Percentiles rank a stretch among this genome's conserved stretches.
Conservation (phyloP, 257 asterid species). For the Petunia axillaris region DNA sequence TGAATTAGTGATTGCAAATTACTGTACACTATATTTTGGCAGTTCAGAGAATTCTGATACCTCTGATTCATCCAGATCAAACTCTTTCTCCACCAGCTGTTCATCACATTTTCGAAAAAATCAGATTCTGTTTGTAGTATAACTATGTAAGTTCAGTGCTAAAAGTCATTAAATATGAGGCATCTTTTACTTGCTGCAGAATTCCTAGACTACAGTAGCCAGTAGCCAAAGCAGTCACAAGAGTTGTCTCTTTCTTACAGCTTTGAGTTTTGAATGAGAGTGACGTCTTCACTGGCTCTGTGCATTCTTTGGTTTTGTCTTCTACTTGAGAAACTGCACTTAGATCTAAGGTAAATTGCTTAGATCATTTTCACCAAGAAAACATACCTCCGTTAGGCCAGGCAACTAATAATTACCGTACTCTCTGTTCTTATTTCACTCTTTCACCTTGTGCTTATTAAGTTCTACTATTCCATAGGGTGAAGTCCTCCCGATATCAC, state of each 20-base stretch:
- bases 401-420: neutral
- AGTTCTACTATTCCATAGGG: neutral
- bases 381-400: neutral
- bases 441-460: neutral
- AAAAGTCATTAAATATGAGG: neutral
- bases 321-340: neutral
- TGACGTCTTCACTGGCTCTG: slow-evolving; percentile 13
- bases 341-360: neutral
- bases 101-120: neutral
- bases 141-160: neutral
- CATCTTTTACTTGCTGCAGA: neutral
- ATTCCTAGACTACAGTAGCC: neutral
- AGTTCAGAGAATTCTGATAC: neutral
- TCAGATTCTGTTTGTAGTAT: neutral
- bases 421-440: neutral
- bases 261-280: slow-evolving; percentile 9
- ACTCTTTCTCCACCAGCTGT: neutral
- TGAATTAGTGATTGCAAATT: neutral
- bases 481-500: neutral
- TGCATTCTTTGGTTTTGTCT: neutral
- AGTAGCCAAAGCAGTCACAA: neutral
- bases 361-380: neutral
- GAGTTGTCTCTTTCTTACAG: slow-evolving; percentile 18
- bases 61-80: neutral
- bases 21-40: neutral